Base-by-base conservation (phyloP, 2,329 filamentous ascomycete genomes). In the Hypoxylon sp. region DNA sequence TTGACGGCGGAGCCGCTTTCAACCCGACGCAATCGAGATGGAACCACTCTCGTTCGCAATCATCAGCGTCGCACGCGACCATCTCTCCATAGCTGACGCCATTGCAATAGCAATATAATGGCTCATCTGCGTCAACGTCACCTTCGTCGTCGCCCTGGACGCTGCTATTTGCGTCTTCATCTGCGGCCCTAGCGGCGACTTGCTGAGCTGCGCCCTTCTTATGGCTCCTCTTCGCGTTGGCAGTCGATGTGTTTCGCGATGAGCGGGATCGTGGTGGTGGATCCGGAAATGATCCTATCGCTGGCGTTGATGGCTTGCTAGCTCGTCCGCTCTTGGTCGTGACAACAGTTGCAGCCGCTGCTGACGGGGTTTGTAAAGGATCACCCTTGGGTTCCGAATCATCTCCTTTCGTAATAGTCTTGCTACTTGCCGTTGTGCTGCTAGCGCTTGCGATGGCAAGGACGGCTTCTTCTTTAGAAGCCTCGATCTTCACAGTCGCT, bases 81-180 rank as follows among this genome's bases (percentile, higher is more conserved):
- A 94, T 94, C 80, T 93, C 91, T 19, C 92, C 92, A 75, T 93
- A 94, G 74, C 91, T 93, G 60, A 93, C 89, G 51, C 90, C 87
- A 73, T 93, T 91, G 78, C 92, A 94, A 80, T 93, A 93, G 79
- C 92, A 93, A 78, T 94, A 94, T 13, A 89, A 84, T 38, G 89
- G 90, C 76, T 94, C 92, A 70, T 92, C 88, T 3, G 86, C 88
- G 67, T 91, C 90, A 38, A 85, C 83, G 36, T 91, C 89, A 6
- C 89, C 88, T 11, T 89, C 90, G 4, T 82, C 82, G 11, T 84
- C 82, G 32, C 80, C 81, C 43, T 81, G 80, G 60, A 79, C 78
- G 68, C 80, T 83, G 59, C 80, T 82, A 41, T 78, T 81, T 1
- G 79, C 77, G 63, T 83, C 82, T 60, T 84, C 83, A 13, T 84